A percentile compares a stretch with the other conserved stretches of the same genome.
These are phyloP conservation scores for Helotiales sp. DNA, from an alignment of 2,329 filamentous ascomycete genomes.

Conservation along the genomic window DNA sequence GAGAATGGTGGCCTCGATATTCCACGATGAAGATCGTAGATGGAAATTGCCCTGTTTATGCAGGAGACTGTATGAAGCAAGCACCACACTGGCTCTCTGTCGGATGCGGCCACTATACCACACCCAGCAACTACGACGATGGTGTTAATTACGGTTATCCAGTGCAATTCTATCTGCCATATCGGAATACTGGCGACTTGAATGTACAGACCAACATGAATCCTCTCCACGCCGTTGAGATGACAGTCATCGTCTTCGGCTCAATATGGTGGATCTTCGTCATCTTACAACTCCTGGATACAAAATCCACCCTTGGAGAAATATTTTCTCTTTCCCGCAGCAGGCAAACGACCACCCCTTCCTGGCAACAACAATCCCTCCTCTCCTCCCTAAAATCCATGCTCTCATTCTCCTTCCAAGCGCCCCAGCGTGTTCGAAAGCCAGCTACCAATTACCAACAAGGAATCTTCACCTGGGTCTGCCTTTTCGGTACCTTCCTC, in stretches of 20 bases:
- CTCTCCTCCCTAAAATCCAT: not conserved
- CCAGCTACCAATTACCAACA: not conserved
- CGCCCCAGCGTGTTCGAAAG: not conserved
- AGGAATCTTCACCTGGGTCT: not conserved
- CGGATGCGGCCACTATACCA: not conserved
- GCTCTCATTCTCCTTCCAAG: not conserved
- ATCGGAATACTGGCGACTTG: not conserved
- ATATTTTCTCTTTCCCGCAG: not conserved
- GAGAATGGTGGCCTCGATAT: not conserved
- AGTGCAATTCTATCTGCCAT: not conserved
- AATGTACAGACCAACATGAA: not conserved
- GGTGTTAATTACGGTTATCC: not conserved
- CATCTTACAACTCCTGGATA: not conserved
- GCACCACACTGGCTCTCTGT: not conserved
- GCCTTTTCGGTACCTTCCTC: not conserved
- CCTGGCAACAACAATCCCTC: not conserved
- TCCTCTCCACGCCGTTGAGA: not conserved
- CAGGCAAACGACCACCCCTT: not conserved
- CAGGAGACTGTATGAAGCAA: not conserved
- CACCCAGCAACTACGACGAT: not conserved
- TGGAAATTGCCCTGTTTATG: not conserved
- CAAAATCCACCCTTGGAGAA: not conserved
- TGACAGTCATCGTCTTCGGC: not conserved
- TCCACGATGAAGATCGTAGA: not conserved
- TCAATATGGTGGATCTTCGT: not conserved